These are phyloP conservation scores for Takashimella tepidaria DNA, from an alignment of 1,284 basidiomycete species.

Conservation along the genomic window DNA sequence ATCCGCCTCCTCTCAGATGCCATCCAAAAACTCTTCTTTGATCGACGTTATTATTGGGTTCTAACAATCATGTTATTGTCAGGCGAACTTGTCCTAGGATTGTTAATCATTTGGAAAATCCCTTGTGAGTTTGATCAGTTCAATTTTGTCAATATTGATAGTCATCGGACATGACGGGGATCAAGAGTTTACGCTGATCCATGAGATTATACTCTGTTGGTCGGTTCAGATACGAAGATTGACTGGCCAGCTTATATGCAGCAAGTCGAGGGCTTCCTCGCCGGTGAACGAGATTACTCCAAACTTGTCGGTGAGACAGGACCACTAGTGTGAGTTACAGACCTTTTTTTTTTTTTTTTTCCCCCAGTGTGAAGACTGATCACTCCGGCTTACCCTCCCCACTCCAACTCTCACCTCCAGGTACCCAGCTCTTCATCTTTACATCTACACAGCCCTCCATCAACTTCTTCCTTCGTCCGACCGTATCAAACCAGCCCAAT, in stretches of 20 bases:
- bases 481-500: slow-evolving; percentile 65
- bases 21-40: slow-evolving; percentile 50
- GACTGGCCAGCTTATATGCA: slow-evolving; percentile 61
- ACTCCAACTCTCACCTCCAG: slow-evolving; percentile 48
- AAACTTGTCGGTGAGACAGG: slow-evolving; percentile 85
- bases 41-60: slow-evolving; percentile 61
- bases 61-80: slow-evolving; percentile 61
- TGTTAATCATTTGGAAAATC: slow-evolving; percentile 70
- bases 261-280: slow-evolving; percentile 72
- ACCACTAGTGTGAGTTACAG: slow-evolving; percentile 71
- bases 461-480: slow-evolving; percentile 47
- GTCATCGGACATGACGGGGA: too few relatives aligned
- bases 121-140: slow-evolving; percentile 58
- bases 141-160: too few relatives aligned
- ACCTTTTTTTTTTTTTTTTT: too few relatives aligned
- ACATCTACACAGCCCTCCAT: slow-evolving; percentile 73
- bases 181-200: too few relatives aligned
- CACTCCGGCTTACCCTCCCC: too few relatives aligned
- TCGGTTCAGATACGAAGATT: slow-evolving; percentile 88
- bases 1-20: neutral
- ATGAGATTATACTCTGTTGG: neutral
- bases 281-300: slow-evolving; percentile 82
- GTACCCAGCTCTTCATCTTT: slow-evolving; percentile 91
- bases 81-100: slow-evolving; percentile 68
- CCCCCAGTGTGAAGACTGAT: too few relatives aligned